phyloP scores from a whole-genome alignment of 164 flowering plant genomes.

The Piper longum region DNA sequence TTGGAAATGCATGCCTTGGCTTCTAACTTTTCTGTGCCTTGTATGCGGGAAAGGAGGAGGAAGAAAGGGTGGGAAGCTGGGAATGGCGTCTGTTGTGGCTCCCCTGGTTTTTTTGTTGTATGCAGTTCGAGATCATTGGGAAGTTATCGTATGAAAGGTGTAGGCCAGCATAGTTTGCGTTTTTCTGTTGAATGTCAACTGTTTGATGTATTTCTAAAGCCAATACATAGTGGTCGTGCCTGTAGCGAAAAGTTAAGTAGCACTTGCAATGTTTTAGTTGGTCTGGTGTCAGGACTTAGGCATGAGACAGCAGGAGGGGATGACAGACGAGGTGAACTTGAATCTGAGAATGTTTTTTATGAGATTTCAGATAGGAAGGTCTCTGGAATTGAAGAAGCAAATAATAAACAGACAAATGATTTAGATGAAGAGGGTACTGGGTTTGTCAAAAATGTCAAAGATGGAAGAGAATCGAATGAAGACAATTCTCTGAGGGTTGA shows the following conservation, averaged over 20 bases:
- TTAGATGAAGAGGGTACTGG: background rate
- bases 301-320: slow-evolving; percentile 24
- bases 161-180: slow-evolving; percentile 8
- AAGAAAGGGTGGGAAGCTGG: slow-evolving; percentile 16
- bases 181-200: slow-evolving; percentile 11
- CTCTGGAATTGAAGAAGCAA: slow-evolving; percentile 6
- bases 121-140: slow-evolving; percentile 8
- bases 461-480: slow-evolving; percentile 10
- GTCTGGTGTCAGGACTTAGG: slow-evolving; percentile 28
- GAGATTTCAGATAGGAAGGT: slow-evolving; percentile 4
- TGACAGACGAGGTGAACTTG: slow-evolving; percentile 11
- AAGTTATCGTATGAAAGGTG: background rate
- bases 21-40: slow-evolving; percentile 16
- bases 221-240: slow-evolving; percentile 5
- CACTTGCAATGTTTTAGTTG: slow-evolving; percentile 12
- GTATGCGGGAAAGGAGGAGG: slow-evolving; percentile 11
- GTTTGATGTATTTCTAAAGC: slow-evolving; percentile 11
- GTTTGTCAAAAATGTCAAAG: background rate
- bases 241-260: slow-evolving; percentile 12
- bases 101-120: slow-evolving; percentile 14
- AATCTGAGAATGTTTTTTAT: slow-evolving; percentile 8
- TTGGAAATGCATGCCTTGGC: slow-evolving; percentile 22
- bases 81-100: slow-evolving; percentile 1
- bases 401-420: background rate
- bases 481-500: slow-evolving; percentile 30